Conservation (phyloP, 1,284 basidiomycete species). For the Erythrobasidium hasegawianum region DNA sequence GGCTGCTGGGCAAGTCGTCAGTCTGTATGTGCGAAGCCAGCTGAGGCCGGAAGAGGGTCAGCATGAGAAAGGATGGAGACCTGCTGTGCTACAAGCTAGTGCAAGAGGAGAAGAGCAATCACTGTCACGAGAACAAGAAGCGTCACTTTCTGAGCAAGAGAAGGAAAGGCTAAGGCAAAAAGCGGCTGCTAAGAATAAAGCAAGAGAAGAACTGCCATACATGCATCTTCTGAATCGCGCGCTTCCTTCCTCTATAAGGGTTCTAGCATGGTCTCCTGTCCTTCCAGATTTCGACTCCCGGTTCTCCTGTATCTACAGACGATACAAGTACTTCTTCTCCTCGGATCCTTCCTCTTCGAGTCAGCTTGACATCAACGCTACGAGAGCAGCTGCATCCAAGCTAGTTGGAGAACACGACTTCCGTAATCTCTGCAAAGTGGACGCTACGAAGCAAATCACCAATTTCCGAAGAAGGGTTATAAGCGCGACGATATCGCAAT, state of each 20-base stretch:
- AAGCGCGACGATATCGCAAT: conserved; percentile 57
- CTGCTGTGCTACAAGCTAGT: background rate
- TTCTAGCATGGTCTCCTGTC: conserved; percentile 97
- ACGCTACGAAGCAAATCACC: conserved; percentile 86
- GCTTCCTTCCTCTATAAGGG: conserved; percentile 80
- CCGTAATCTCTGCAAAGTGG: conserved; percentile 92
- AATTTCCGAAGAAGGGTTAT: conserved; percentile 66
- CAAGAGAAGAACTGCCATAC: conserved; percentile 25
- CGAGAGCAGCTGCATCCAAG: conserved; percentile 68
- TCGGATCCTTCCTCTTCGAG: conserved; percentile 43
- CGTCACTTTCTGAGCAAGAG: background rate
- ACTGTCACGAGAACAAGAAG: background rate
- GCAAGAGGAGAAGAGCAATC: background rate
- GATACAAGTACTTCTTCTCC: conserved; percentile 96
- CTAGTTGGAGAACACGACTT: conserved; percentile 93
- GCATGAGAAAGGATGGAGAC: conserved; percentile 44
- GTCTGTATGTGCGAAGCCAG: conserved; percentile 75
- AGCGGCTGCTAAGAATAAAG: conserved; percentile 43
- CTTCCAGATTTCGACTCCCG: conserved; percentile 73
- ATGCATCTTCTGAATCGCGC: conserved; percentile 72
- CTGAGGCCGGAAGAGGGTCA: conserved; percentile 33
- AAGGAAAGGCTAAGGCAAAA: conserved; percentile 34
- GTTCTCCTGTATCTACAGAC: conserved; percentile 78
- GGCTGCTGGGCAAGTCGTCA: conserved; percentile 89
- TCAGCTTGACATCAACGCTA: conserved; percentile 65